These are phyloP conservation scores for Leonotis leonurus DNA, from an alignment of 257 asterid genomes.

Conservation along the genomic window DNA sequence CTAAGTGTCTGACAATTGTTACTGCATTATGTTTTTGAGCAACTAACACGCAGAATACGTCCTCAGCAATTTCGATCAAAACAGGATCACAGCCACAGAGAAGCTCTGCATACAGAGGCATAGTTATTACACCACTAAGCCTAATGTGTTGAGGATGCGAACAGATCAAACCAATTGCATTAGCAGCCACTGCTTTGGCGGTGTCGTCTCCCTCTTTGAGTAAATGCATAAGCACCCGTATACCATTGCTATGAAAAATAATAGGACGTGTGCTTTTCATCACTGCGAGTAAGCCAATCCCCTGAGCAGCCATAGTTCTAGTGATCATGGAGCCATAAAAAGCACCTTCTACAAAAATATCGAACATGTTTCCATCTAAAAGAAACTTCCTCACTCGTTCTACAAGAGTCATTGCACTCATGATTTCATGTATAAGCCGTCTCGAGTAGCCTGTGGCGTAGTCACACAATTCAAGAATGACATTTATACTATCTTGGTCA, in stretches of 20 bases:
- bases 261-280: conserved; percentile 34
- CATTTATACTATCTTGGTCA: conserved; percentile 36
- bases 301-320: conserved; percentile 65
- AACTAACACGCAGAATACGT: conserved; percentile 49
- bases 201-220: conserved; percentile 38
- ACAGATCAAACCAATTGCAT: conserved; percentile 53
- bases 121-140: conserved; percentile 35
- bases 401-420: conserved; percentile 50
- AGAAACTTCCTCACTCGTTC: conserved; percentile 46
- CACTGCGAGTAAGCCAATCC: conserved; percentile 50
- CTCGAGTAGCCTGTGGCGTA: conserved; percentile 22
- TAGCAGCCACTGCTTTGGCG: conserved; percentile 42
- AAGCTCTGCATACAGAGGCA: conserved; percentile 40
- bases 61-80: conserved; percentile 51
- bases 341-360: conserved; percentile 48
- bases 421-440: conserved; percentile 38
- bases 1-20: conserved; percentile 37
- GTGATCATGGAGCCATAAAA: conserved; percentile 42
- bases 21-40: conserved; percentile 41
- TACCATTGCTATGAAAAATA: conserved; percentile 37
- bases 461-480: conserved; percentile 32
- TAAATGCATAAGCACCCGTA: conserved; percentile 31
- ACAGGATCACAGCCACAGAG: conserved; percentile 32
- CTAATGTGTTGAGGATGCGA: conserved; percentile 43
- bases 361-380: conserved; percentile 26